These are phyloP conservation scores for Penicillium sp. DNA, from an alignment of 2,329 filamentous ascomycete species.

Conservation along the genomic window DNA sequence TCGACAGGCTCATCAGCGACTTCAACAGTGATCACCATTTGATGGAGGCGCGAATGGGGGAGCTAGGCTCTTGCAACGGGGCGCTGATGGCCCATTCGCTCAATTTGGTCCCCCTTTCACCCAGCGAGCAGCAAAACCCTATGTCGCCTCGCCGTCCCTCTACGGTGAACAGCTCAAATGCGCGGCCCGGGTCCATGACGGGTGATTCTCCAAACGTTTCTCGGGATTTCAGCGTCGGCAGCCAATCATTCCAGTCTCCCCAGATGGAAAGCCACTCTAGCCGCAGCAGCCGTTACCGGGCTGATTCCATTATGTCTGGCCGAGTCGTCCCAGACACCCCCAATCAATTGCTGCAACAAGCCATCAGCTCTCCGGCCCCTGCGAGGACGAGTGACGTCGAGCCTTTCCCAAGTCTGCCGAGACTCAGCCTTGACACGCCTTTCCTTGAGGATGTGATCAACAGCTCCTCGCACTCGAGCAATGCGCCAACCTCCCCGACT, in stretches of 20 bases:
- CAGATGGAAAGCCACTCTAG: constrained; percentile 33
- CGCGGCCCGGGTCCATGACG: constrained; percentile 54
- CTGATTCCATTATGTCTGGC: constrained; percentile 48
- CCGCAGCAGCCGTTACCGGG: constrained; percentile 41
- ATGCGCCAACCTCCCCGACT: constrained; percentile 30
- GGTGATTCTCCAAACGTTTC: constrained; percentile 57
- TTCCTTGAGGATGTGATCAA: constrained; percentile 36
- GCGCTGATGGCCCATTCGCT: constrained; percentile 51
- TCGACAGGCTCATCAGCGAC: constrained; percentile 63
- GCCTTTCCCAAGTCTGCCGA: constrained; percentile 34
- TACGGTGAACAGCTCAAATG: constrained; percentile 44
- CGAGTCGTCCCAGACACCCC: constrained; percentile 47
- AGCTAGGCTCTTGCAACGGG: constrained; percentile 70
- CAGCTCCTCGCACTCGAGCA: constrained; percentile 22
- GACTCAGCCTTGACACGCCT: constrained; percentile 40
- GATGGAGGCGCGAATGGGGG: constrained; percentile 61
- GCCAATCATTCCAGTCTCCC: constrained; percentile 56
- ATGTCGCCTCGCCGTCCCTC: constrained; percentile 43
- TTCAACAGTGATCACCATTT: constrained; percentile 73
- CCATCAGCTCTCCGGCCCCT: constrained; percentile 23
- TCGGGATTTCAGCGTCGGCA: constrained; percentile 59
- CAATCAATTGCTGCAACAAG: constrained; percentile 44
- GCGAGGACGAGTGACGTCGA: constrained; percentile 15
- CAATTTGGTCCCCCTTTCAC: constrained; percentile 54
- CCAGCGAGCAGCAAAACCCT: constrained; percentile 26